Conservation (phyloP, 768 basidiomycete species). For the Hemileccinum impolitum region DNA sequence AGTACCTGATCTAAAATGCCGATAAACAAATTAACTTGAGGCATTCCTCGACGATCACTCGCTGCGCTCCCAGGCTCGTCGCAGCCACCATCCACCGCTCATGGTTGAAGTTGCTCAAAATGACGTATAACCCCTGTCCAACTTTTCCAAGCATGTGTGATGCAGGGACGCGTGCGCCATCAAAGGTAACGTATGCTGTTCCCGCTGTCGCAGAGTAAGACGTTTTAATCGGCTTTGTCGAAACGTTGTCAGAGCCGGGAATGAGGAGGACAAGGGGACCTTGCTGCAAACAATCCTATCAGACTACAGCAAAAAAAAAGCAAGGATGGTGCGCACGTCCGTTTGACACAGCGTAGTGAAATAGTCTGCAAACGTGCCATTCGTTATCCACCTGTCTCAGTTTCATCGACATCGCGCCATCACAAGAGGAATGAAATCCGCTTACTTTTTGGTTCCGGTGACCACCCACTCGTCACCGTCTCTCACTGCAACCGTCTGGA, state of each 20-base stretch:
- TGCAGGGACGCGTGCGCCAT: conserved; percentile 78
- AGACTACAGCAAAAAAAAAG: background rate
- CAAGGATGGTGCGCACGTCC: conserved; percentile 40
- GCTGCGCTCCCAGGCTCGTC: conserved; percentile 69
- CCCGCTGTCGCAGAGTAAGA: conserved; percentile 90
- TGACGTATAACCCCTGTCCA: conserved; percentile 79
- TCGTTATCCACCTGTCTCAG: conserved; percentile 77
- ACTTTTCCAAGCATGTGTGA: conserved; percentile 85
- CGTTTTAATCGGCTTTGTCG: conserved; percentile 89
- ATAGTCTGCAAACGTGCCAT: conserved; percentile 81
- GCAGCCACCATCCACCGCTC: conserved; percentile 86
- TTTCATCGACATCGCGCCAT: background rate
- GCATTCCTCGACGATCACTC: conserved; percentile 84
- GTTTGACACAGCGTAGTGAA: conserved; percentile 79
- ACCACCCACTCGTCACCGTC: conserved; percentile 88
- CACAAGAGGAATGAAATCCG: background rate
- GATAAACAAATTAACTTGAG: conserved; percentile 53
- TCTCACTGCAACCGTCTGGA: conserved; percentile 80
- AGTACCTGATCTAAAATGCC: background rate
- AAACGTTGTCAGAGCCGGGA: conserved; percentile 65
- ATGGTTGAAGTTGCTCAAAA: conserved; percentile 85
- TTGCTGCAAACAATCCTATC: conserved; percentile 35
- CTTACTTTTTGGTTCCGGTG: conserved; percentile 89
- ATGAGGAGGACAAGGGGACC: conserved; percentile 78
- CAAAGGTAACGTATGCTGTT: conserved; percentile 81